These are phyloP conservation scores for Paspalum vaginatum DNA, from an alignment of 176 grass and related monocot species.

Conservation along the genomic window DNA sequence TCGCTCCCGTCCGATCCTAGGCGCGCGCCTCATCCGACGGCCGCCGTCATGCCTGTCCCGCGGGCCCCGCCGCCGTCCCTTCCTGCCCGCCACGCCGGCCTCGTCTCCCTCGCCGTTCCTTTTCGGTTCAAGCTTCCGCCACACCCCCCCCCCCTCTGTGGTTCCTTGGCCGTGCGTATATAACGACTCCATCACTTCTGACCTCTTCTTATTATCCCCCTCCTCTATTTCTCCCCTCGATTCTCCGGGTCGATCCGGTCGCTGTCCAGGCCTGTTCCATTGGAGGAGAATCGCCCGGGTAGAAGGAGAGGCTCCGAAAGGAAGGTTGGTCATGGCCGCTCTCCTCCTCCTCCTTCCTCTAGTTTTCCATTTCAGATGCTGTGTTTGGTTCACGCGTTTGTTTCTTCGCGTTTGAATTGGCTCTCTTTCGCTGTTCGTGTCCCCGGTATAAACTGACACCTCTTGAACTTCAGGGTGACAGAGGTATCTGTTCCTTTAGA, in stretches of 20 bases:
- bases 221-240: not conserved
- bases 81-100: slow-evolving; percentile 40
- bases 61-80: slow-evolving; percentile 32
- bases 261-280: slow-evolving; percentile 26
- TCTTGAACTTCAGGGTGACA: not conserved
- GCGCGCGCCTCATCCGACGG: slow-evolving; percentile 57
- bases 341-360: not conserved
- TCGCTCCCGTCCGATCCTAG: slow-evolving; percentile 38
- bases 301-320: slow-evolving; percentile 3
- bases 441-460: not conserved
- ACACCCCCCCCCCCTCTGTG: not conserved
- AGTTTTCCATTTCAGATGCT: slow-evolving; percentile 4
- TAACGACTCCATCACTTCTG: slow-evolving; percentile 30
- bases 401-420: not conserved
- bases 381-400: not conserved
- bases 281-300: not conserved
- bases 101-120: not conserved
- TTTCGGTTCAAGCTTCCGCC: not conserved
- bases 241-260: slow-evolving; percentile 2
- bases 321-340: slow-evolving; percentile 32
- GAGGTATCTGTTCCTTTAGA: not conserved
- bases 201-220: not conserved
- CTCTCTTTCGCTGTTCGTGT: not conserved
- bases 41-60: not conserved
- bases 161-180: slow-evolving; percentile 44